phyloP scores from a whole-genome alignment of 768 basidiomycete species.

The Agaricus sinodeliciosus region DNA sequence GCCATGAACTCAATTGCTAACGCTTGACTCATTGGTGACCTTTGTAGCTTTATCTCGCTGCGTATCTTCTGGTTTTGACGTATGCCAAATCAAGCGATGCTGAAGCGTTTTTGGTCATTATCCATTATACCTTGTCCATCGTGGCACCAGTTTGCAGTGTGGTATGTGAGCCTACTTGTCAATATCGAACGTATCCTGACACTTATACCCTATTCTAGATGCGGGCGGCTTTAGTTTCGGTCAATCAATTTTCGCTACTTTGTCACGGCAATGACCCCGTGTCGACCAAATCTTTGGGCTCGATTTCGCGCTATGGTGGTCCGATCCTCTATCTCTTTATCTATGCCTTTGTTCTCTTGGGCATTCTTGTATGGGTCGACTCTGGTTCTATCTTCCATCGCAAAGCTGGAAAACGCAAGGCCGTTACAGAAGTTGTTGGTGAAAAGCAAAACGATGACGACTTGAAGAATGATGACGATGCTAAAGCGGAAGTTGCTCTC shows the following conservation, averaged over 20 bases:
- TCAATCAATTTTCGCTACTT: conserved; percentile 70
- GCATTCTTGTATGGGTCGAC: conserved; percentile 63
- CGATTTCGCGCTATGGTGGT: conserved; percentile 59
- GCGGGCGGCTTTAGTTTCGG: conserved; percentile 65
- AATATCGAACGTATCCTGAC: not conserved
- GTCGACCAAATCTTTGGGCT: conserved; percentile 39
- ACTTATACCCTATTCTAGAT: conserved; percentile 29
- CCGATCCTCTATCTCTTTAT: conserved; percentile 70
- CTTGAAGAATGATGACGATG: conserved; percentile 40
- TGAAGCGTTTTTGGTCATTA: conserved; percentile 46
- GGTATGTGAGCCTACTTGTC: conserved; percentile 32
- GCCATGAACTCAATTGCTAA: not conserved
- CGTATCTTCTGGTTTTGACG: conserved; percentile 66
- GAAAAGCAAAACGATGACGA: conserved; percentile 2
- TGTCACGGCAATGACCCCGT: conserved; percentile 50
- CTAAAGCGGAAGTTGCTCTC: conserved; percentile 43
- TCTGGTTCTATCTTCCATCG: conserved; percentile 54
- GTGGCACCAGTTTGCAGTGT: conserved; percentile 64
- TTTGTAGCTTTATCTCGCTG: conserved; percentile 52
- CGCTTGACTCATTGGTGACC: conserved; percentile 1
- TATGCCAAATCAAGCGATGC: conserved; percentile 61
- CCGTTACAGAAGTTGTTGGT: not conserved
- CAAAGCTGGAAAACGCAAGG: conserved; percentile 21
- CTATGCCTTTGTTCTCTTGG: conserved; percentile 51
- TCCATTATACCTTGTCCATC: conserved; percentile 65